These are phyloP conservation scores for Apiospora saccharicola DNA, from an alignment of 2,329 filamentous ascomycete genomes.

Conservation along the genomic window DNA sequence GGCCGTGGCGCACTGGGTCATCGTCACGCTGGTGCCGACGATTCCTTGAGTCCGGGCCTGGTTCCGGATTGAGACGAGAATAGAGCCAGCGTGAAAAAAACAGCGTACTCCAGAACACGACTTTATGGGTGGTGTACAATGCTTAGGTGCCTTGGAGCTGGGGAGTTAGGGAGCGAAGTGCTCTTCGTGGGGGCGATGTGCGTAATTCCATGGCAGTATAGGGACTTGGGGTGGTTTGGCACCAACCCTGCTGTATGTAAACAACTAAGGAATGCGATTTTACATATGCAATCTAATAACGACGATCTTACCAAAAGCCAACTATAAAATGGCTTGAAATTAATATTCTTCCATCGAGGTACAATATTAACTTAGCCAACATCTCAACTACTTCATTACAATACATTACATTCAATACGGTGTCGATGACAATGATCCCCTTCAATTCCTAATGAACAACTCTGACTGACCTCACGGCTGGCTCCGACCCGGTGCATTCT, in stretches of 20 bases:
- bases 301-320: too few relatives aligned
- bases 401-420: background rate
- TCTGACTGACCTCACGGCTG: slow-evolving; percentile 38
- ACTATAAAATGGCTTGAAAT: background rate
- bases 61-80: background rate
- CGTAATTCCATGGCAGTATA: background rate
- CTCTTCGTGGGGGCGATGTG: background rate
- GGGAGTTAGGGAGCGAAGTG: background rate
- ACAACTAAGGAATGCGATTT: background rate
- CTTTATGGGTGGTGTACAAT: background rate
- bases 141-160: background rate
- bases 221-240: too few relatives aligned
- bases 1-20: slow-evolving; percentile 29
- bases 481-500: slow-evolving; percentile 43
- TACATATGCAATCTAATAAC: too few relatives aligned
- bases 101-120: background rate
- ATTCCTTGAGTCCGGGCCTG: slow-evolving; percentile 1
- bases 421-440: too few relatives aligned
- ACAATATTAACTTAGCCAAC: too few relatives aligned
- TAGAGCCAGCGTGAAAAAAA: background rate
- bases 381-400: background rate
- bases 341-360: background rate
- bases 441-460: background rate
- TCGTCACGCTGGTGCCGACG: slow-evolving; percentile 29
- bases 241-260: background rate